Evolutionary conservation across 768 basidiomycete genomes (phyloP), one percentile per base, ranked within the genome.

Genomic region (Leucocoprinus sp.): DNA sequence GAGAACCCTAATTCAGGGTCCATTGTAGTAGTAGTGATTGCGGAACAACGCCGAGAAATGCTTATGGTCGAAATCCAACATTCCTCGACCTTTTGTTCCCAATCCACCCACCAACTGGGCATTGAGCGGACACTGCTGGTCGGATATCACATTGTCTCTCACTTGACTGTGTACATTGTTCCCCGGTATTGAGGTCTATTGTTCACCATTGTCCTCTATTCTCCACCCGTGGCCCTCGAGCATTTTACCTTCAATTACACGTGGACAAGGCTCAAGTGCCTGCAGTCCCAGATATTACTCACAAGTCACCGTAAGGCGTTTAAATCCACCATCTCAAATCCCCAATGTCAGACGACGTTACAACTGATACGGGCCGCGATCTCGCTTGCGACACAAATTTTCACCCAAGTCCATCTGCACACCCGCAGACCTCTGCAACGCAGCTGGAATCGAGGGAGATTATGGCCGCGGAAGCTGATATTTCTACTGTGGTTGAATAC

Each of bases 351-450:
- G n/a, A 23, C 15, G 38, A 33, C 38, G 38, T 23, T n/a, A 26
- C 31, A 14, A 26, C 31, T 19, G 45, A 47, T 41, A 45, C 44
- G 37, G 37, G 44, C 44, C 9, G 9, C 26, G 31, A 34, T 39
- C 5, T 39, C 4, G 17, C 7, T 22, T 3, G 21, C 45, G 31
- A 31, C 31, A 12, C 31, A 31, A 12, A 31, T 31, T n/a, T n/a
- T 5, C 31, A n/a, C n/a, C n/a, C n/a, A n/a, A n/a, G n/a, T n/a
- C n/a, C n/a, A n/a, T n/a, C n/a, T n/a, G n/a, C n/a, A n/a, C n/a
- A n/a, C n/a, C n/a, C n/a, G n/a, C n/a, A n/a, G n/a, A n/a, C n/a
- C n/a, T n/a, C 26, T 22, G 19, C 14, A 40, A 14, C 22, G 27
- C 29, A 31, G 31, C 37, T 6, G 14, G 31, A 26, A 19, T 26